These are phyloP conservation scores for Trametopsis cervina DNA, from an alignment of 768 basidiomycete genomes.

Conservation along the genomic window DNA sequence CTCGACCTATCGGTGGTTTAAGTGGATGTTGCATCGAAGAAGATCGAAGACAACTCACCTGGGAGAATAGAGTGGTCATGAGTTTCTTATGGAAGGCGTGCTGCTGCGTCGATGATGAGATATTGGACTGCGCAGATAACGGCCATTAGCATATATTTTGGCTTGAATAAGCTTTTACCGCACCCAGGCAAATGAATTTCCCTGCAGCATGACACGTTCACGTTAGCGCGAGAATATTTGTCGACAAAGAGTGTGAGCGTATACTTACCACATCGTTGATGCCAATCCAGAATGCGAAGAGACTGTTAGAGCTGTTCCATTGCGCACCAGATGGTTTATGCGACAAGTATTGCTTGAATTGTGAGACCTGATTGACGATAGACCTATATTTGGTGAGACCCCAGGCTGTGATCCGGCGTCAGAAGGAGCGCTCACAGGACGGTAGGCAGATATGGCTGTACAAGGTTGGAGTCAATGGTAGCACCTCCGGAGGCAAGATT, in stretches of 20 bases:
- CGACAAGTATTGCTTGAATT: constrained; percentile 27
- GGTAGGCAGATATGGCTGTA: constrained; percentile 28
- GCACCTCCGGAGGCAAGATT: constrained; percentile 32
- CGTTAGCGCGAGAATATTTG: neutral
- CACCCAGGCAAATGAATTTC: constrained; percentile 43
- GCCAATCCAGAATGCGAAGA: constrained; percentile 32
- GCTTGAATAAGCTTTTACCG: constrained; percentile 5
- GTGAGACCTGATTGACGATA: constrained; percentile 29
- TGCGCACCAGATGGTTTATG: constrained; percentile 25
- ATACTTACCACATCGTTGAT: constrained; percentile 29
- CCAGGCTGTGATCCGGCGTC: neutral
- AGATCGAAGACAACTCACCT: constrained; percentile 16
- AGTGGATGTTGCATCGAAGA: neutral
- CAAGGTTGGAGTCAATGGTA: constrained; percentile 31
- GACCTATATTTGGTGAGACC: constrained; percentile 17
- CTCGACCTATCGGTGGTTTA: constrained; percentile 32
- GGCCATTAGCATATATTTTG: constrained; percentile 10
- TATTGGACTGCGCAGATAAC: constrained; percentile 24
- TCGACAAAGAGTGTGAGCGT: too few relatives aligned
- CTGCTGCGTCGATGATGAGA: constrained; percentile 21
- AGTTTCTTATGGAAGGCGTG: constrained; percentile 26
- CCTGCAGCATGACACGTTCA: constrained; percentile 26
- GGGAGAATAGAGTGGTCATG: constrained; percentile 28
- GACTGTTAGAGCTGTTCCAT: constrained; percentile 27
- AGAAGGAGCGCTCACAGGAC: constrained; percentile 24